Percentiles rank a stretch among this genome's conserved stretches.
Evolutionary conservation across 2,329 filamentous ascomycete genomes (phyloP).

Genomic region (Dactylellina sp.): DNA sequence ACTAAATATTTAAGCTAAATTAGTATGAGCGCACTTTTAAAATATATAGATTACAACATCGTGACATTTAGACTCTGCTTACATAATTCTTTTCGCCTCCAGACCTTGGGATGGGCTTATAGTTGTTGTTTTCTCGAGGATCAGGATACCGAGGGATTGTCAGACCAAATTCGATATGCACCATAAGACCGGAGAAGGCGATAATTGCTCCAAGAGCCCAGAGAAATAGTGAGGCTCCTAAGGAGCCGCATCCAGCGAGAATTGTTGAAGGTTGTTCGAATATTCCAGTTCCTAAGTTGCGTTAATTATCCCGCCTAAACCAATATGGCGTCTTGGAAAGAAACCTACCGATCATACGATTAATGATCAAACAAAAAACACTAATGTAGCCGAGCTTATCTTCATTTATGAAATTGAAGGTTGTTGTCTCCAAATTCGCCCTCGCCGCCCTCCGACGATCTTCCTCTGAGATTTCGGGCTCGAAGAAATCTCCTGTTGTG

Average conservation of each 20-base stretch:
- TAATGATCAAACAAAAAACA: conserved; percentile 57
- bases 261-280: conserved; percentile 67
- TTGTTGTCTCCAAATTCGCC: background rate
- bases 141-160: conserved; percentile 65
- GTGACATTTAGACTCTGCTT: conserved; percentile 15
- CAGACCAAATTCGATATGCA: conserved; percentile 66
- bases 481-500: background rate
- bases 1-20: conserved; percentile 59
- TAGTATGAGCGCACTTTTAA: background rate
- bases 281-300: conserved; percentile 65
- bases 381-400: conserved; percentile 56
- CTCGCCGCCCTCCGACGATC: conserved; percentile 25
- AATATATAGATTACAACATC: too few relatives aligned
- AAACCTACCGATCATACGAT: conserved; percentile 59
- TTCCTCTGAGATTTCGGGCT: background rate
- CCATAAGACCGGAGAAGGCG: conserved; percentile 62
- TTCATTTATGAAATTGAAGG: conserved; percentile 11
- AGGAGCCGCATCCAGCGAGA: conserved; percentile 65
- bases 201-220: conserved; percentile 68
- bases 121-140: conserved; percentile 62
- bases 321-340: too few relatives aligned
- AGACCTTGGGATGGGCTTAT: conserved; percentile 65
- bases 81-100: conserved; percentile 68
- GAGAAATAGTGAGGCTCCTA: conserved; percentile 67
- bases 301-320: too few relatives aligned